These are phyloP conservation scores for Rhododendron henanense DNA, from an alignment of 148 eudicot species.

Conservation along the genomic window DNA sequence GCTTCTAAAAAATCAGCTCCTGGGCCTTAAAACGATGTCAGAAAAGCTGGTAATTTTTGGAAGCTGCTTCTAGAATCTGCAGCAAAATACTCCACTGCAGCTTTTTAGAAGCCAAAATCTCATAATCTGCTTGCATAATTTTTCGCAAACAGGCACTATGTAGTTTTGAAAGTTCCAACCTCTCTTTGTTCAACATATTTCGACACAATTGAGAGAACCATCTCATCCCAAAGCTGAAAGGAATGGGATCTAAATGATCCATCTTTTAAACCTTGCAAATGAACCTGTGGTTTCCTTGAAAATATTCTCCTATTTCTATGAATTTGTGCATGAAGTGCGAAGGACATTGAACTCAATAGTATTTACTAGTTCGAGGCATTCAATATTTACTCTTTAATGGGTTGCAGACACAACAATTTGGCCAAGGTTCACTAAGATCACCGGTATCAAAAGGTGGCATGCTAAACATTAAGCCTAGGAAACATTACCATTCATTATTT, in stretches of 20 bases:
- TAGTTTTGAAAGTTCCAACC: background rate
- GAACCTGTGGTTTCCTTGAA: background rate
- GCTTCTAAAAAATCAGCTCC: too few relatives aligned
- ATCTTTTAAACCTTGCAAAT: constrained; percentile 3
- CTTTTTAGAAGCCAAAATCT: too few relatives aligned
- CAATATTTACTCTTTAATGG: background rate
- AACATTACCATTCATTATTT: background rate
- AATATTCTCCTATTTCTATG: background rate
- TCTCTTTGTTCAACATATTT: background rate
- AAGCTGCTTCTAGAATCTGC: too few relatives aligned
- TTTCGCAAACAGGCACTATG: too few relatives aligned
- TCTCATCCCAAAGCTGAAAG: background rate
- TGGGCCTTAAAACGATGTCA: too few relatives aligned
- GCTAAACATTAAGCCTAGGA: background rate
- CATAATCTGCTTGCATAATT: too few relatives aligned
- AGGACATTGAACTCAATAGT: background rate
- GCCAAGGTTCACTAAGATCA: background rate
- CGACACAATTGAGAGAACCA: background rate
- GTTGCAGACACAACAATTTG: background rate
- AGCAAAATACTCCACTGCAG: too few relatives aligned
- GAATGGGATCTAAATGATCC: background rate
- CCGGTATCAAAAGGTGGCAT: background rate
- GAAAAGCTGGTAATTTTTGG: too few relatives aligned
- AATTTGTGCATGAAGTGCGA: background rate
- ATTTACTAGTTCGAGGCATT: background rate